These are phyloP conservation scores for Arthroderma sp. DNA, from an alignment of 2,329 filamentous ascomycete genomes.

Conservation along the genomic window DNA sequence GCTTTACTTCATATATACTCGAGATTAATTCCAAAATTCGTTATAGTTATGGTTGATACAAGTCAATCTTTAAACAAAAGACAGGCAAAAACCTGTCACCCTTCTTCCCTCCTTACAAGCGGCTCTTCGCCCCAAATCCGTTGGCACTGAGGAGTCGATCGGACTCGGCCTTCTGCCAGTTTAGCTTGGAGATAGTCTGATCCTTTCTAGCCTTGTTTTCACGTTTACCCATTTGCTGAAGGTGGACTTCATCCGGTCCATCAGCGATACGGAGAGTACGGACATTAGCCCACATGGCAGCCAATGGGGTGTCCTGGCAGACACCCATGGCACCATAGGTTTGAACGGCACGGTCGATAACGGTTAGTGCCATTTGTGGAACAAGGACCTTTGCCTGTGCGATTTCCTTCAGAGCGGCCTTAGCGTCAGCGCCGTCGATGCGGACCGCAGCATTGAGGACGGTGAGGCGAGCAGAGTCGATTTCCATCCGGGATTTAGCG, in stretches of 20 bases:
- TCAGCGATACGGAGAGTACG: constrained; percentile 78
- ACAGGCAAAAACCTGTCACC: not conserved
- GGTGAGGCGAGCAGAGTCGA: constrained; percentile 76
- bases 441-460: constrained; percentile 91
- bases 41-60: not conserved
- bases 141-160: constrained; percentile 24
- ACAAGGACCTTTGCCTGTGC: constrained; percentile 90
- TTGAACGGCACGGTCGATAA: constrained; percentile 92
- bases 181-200: constrained; percentile 28
- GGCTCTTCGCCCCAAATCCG: constrained; percentile 20
- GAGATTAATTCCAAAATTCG: too few relatives aligned
- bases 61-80: not conserved
- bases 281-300: constrained; percentile 66
- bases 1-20: too few relatives aligned
- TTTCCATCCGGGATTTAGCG: constrained; percentile 80
- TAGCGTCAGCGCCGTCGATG: constrained; percentile 82
- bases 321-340: constrained; percentile 83
- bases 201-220: constrained; percentile 39
- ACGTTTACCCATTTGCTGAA: constrained; percentile 45
- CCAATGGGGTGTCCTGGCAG: constrained; percentile 85
- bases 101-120: constrained; percentile 3
- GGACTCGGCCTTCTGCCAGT: constrained; percentile 28
- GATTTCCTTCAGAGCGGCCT: constrained; percentile 82
- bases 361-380: constrained; percentile 64
- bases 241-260: constrained; percentile 90